phyloP scores from a whole-genome alignment of 352 stramenopile species.

The Pythium volutum region DNA sequence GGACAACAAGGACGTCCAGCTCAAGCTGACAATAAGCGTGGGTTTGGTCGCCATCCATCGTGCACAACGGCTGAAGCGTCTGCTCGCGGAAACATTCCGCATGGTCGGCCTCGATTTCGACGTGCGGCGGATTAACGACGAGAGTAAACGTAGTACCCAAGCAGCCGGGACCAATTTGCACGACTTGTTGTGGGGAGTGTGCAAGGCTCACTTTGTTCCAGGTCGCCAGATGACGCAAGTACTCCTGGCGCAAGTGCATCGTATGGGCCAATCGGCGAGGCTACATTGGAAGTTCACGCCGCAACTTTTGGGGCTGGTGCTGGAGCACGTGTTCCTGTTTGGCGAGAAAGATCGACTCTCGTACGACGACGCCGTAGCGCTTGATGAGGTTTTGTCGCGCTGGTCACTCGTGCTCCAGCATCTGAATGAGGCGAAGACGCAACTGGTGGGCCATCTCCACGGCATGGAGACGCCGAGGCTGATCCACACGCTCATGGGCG shows the following conservation, averaged over 20 bases:
- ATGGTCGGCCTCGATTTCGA: conserved; percentile 65
- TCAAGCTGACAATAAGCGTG: conserved; percentile 29
- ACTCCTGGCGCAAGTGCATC: conserved; percentile 44
- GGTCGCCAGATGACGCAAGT: conserved; percentile 32
- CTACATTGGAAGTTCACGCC: conserved; percentile 70
- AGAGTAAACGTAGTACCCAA: not conserved
- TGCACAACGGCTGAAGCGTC: conserved; percentile 41
- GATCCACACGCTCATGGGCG: conserved; percentile 46
- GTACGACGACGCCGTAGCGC: conserved; percentile 41
- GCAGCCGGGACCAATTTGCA: conserved; percentile 17
- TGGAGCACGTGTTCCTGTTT: conserved; percentile 49
- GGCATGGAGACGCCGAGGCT: conserved; percentile 58
- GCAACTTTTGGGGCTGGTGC: conserved; percentile 53
- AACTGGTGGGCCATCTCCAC: conserved; percentile 57
- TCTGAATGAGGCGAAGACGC: conserved; percentile 53
- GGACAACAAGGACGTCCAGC: conserved; percentile 34
- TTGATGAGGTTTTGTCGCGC: conserved; percentile 49
- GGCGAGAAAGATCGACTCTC: conserved; percentile 51
- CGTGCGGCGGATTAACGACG: conserved; percentile 36
- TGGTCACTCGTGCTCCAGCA: conserved; percentile 52
- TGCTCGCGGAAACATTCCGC: conserved; percentile 60
- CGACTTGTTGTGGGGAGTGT: conserved; percentile 57
- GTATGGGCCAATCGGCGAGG: conserved; percentile 37
- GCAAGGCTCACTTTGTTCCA: conserved; percentile 37
- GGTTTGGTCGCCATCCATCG: conserved; percentile 51